Percentiles rank a stretch among this genome's conserved stretches.
Evolutionary conservation across 306 rosid species (phyloP).

Genomic region (Luffa aegyptiaca): DNA sequence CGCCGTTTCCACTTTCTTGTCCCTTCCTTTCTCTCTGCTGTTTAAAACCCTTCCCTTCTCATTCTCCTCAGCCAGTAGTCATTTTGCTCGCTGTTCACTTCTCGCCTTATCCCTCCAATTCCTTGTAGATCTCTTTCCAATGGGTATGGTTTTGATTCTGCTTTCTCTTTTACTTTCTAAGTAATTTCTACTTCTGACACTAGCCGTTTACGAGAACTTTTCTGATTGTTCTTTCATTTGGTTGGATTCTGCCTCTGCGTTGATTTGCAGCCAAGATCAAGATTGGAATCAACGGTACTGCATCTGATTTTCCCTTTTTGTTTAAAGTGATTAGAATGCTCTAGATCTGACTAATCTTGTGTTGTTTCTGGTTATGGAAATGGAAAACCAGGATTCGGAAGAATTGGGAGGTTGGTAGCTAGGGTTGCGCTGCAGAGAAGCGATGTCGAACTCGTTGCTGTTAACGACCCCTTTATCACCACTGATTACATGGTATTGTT

Average conservation of each 20-base stretch:
- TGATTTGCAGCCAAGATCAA: constrained; percentile 52
- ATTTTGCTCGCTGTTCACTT: neutral
- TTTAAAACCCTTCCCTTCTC: neutral
- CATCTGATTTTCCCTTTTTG: neutral
- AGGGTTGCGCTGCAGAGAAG: constrained; percentile 65
- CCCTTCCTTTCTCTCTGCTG: neutral
- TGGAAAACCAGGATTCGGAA: constrained; percentile 49
- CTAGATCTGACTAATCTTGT: neutral
- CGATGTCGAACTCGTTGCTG: constrained; percentile 54
- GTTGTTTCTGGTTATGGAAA: neutral
- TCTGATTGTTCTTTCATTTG: neutral
- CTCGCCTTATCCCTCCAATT: neutral
- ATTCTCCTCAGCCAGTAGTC: neutral
- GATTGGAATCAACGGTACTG: constrained; percentile 69
- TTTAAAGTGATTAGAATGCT: neutral
- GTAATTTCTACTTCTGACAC: neutral
- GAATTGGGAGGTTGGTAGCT: constrained; percentile 73
- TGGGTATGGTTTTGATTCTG: neutral
- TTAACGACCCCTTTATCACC: constrained; percentile 62
- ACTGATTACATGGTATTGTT: constrained; percentile 50
- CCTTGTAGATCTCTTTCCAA: neutral
- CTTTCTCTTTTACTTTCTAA: neutral
- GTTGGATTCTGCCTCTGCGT: neutral
- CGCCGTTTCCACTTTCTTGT: neutral
- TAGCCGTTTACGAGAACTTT: neutral